Base-by-base conservation (phyloP, 2,329 filamentous ascomycete species). In the Gnomoniopsis smithogilvyi region DNA sequence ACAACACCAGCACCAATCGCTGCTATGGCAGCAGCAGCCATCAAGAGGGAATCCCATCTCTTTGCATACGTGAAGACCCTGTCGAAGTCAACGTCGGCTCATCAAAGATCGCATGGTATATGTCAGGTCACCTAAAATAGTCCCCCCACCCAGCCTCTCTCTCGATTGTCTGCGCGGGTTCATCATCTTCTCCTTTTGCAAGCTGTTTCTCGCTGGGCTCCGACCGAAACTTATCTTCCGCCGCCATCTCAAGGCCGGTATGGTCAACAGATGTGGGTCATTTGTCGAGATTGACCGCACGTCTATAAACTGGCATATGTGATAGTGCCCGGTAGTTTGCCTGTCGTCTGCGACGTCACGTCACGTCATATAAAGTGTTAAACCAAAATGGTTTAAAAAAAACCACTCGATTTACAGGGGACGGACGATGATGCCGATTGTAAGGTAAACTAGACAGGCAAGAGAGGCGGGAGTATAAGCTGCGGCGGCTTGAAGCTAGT, bases 31-130 rank as follows among this genome's bases (percentile, higher is more conserved):
- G 81, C 82, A 12, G 73, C 69, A 3, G 68, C 68, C 62, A 84
- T 78, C 30, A 81, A 70, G 24, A 77, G 49, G 33, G 78, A 74
- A 63, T 85, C 82, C 74, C 77, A 80, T 68, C 72, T 75, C 55
- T 74, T 80, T 17, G 81, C 82, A 72, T 83, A 85, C 7, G 72
- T 69, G 62, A 85, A 85, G 48, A 85, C 58, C 11, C 60, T 56
- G 19, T 17, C 26, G n/a, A 51, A 33, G 6, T 49, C 22, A 49
- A 6, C 8, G 17, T 30, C 6, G 10, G 10, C 12, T 15, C 47
- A 1, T 11, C 22, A 26, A 19, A 7, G 21, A 26, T 26, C 21
- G 30, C 3, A 19, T 2, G 15, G 47, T 30, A 15, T 15, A 12
- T 49, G 11, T 49, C 22, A 1, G 24, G 26, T 47, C 52, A 54